Conservation (phyloP, 108 stramenopile species). For the Skeletonema grethae region DNA sequence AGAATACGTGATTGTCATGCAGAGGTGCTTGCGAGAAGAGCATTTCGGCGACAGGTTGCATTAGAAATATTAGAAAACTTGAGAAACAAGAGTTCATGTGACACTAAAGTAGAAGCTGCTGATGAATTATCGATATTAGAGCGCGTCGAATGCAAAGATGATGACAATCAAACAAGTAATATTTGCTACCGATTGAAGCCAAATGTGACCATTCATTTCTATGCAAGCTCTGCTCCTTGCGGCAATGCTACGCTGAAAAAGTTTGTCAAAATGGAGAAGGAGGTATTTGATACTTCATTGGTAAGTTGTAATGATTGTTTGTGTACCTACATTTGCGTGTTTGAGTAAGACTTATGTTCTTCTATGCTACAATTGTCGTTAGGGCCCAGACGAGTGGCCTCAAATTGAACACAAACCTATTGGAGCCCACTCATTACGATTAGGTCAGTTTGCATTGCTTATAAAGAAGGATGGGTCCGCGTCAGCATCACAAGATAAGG, state of each 20-base stretch:
- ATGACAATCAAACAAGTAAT: neutral
- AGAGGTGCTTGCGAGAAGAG: constrained; percentile 81
- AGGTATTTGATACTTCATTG: constrained; percentile 64
- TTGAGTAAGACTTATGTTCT: neutral
- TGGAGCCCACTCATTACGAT: constrained; percentile 59
- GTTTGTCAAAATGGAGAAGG: constrained; percentile 80
- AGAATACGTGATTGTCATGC: constrained; percentile 84
- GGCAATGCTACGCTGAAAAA: constrained; percentile 86
- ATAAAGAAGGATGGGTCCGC: constrained; percentile 68
- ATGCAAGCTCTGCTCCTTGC: constrained; percentile 86
- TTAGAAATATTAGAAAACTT: constrained; percentile 60
- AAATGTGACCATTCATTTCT: constrained; percentile 78
- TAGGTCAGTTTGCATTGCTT: constrained; percentile 78
- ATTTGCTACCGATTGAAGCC: constrained; percentile 48
- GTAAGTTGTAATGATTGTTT: constrained; percentile 14
- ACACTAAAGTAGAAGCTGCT: neutral
- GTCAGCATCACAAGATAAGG: neutral
- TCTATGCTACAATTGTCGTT: neutral
- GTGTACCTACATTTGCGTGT: neutral
- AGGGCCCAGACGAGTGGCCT: constrained; percentile 80
- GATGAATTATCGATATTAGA: constrained; percentile 25
- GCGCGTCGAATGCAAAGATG: neutral
- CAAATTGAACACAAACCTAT: constrained; percentile 54
- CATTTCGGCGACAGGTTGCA: constrained; percentile 69
- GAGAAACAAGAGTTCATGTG: neutral